Evolutionary conservation across 805 yeast species (phyloP), one percentile per base, ranked within the genome.

Genomic region (Millerago galiae): DNA sequence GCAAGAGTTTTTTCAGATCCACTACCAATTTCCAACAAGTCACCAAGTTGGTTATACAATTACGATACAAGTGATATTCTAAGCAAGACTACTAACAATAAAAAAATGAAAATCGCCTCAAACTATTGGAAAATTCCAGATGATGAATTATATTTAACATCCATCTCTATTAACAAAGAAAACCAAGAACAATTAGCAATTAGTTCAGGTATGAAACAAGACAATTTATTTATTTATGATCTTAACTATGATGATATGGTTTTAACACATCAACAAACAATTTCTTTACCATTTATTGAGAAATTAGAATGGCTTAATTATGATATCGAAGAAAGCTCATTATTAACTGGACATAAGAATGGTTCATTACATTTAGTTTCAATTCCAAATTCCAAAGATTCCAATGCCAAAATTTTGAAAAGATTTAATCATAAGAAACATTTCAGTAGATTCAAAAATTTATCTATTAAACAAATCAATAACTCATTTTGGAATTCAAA

Each of bases 401-500:
- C 71, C 18, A 67, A 72, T 42, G 96, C 96, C 0, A 87, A 80
- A 58, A 82, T 89, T 16, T 65, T 83, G 47, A 83, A 79, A 57
- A 67, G 95, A 31, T 89, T 81, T 66, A 86, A 86, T 60, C 96
- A 89, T 63, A 66, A 72, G 39, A 81, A 80, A 51, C 89, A 81
- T 55, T 59, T 85, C 42, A 58, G 56, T 13, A 42, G 47, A 15
- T 28, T 37, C 12, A 46, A 41, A 28, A 47, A 37, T 17, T 40
- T 52, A 10, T 41, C 48, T 12, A 45, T 56, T 33, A 46, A 51
- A 33, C 47, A 38, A 10, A 44, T 52, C 2, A 41, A 34, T 8
- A 60, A 46, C 43, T 64, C 54, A 52, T 12, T 37, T 14, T 51
- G 56, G 58, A 57, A 32, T 53, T 63, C 54, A 40, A 58, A 45